A percentile compares a stretch with the other conserved stretches of the same genome.
These are phyloP conservation scores for Amborella trichopoda DNA, from an alignment of 164 flowering plant species.

Conservation along the genomic window DNA sequence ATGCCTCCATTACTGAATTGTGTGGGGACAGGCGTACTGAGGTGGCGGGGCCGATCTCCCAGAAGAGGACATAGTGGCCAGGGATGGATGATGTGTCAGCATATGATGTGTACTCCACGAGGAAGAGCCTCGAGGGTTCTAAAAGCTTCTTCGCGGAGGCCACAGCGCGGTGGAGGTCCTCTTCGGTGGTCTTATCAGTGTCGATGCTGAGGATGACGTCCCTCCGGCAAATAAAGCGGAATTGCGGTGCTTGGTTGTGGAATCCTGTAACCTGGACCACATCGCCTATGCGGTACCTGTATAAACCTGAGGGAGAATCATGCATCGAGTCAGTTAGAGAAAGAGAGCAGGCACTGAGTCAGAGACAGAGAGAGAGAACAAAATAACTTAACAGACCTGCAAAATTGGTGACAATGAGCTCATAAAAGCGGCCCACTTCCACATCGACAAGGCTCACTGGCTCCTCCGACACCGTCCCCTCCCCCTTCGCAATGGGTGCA, in stretches of 20 bases:
- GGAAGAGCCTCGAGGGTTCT: conserved; percentile 42
- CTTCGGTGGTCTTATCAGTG: conserved; percentile 78
- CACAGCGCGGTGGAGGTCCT: conserved; percentile 67
- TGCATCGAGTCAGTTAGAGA: background rate
- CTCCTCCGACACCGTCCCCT: conserved; percentile 7
- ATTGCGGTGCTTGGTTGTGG: conserved; percentile 69
- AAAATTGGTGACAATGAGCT: conserved; percentile 72
- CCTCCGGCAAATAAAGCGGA: conserved; percentile 66
- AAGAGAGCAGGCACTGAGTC: background rate
- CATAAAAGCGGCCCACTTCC: conserved; percentile 48
- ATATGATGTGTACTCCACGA: conserved; percentile 77
- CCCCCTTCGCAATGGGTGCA: conserved; percentile 37
- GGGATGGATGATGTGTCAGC: conserved; percentile 68
- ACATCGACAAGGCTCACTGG: conserved; percentile 55
- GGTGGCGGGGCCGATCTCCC: conserved; percentile 42
- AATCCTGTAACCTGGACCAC: conserved; percentile 76
- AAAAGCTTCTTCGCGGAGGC: conserved; percentile 38
- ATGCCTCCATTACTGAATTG: conserved; percentile 28
- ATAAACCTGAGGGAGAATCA: conserved; percentile 29
- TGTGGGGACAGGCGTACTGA: too few species aligned
- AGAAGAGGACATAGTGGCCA: conserved; percentile 70
- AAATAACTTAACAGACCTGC: conserved; percentile 37
- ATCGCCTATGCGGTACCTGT: conserved; percentile 69
- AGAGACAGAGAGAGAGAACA: background rate
- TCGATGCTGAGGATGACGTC: conserved; percentile 74